Conservation (phyloP, 768 basidiomycete species). For the Mycena indigotica region DNA sequence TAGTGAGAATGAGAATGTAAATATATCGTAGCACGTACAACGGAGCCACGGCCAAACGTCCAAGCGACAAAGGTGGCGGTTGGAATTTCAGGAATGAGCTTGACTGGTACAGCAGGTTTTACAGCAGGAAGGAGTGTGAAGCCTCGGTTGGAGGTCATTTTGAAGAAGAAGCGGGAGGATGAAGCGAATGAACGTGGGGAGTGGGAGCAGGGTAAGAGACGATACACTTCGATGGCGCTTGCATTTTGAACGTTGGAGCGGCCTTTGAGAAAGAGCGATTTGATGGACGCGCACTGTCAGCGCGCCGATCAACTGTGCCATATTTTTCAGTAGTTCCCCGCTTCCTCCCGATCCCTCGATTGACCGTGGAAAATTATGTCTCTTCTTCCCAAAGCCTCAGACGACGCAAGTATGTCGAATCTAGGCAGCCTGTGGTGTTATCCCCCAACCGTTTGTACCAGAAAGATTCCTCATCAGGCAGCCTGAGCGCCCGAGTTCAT, state of each 20-base stretch:
- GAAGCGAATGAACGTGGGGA: neutral
- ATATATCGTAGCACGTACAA: constrained; percentile 32
- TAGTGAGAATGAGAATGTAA: neutral
- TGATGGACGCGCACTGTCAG: neutral
- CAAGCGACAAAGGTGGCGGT: constrained; percentile 30
- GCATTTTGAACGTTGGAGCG: neutral
- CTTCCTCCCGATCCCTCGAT: too few relatives aligned
- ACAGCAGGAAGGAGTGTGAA: constrained; percentile 18
- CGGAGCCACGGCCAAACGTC: constrained; percentile 48
- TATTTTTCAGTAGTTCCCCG: too few relatives aligned
- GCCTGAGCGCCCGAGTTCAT: too few relatives aligned
- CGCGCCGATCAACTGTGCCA: too few relatives aligned
- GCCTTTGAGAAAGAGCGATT: neutral
- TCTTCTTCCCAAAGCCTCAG: too few relatives aligned
- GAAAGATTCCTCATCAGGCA: too few relatives aligned
- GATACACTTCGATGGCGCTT: neutral
- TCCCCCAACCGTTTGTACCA: too few relatives aligned
- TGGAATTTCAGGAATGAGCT: constrained; percentile 20
- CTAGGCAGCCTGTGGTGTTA: too few relatives aligned
- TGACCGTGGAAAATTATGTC: too few relatives aligned
- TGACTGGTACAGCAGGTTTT: constrained; percentile 11
- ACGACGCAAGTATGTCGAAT: too few relatives aligned
- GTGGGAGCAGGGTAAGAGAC: neutral
- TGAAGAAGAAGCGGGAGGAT: neutral
- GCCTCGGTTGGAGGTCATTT: neutral